Percentiles rank a stretch among this genome's conserved stretches.
Evolutionary conservation across 2,329 filamentous ascomycete species (phyloP).

Genomic region (Fusarium sp.): DNA sequence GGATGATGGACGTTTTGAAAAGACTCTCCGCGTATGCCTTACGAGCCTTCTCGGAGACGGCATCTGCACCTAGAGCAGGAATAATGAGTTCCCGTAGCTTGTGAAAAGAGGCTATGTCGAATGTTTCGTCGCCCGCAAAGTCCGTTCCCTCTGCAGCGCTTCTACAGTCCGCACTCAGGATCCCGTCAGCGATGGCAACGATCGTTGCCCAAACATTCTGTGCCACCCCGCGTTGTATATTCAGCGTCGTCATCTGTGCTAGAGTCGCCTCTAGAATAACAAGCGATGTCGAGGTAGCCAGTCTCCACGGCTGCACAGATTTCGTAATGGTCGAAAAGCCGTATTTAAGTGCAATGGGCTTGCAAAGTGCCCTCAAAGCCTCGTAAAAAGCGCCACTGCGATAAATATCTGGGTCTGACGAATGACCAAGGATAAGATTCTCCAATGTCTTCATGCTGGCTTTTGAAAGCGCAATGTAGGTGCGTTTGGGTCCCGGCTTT

Average conservation of each 20-base stretch:
- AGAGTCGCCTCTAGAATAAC: slow-evolving; percentile 78
- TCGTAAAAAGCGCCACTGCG: slow-evolving; percentile 75
- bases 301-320: slow-evolving; percentile 82
- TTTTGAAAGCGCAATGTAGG: slow-evolving; percentile 92
- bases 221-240: slow-evolving; percentile 62
- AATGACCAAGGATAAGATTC: slow-evolving; percentile 71
- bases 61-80: slow-evolving; percentile 77
- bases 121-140: slow-evolving; percentile 80
- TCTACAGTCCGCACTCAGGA: slow-evolving; percentile 76
- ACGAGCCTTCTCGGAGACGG: slow-evolving; percentile 77
- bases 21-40: slow-evolving; percentile 81
- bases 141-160: slow-evolving; percentile 61
- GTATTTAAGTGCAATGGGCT: slow-evolving; percentile 86
- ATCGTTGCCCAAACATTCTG: slow-evolving; percentile 80
- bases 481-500: slow-evolving; percentile 70
- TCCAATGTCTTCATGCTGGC: slow-evolving; percentile 81
- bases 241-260: slow-evolving; percentile 68
- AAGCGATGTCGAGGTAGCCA: slow-evolving; percentile 81
- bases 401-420: slow-evolving; percentile 78
- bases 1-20: slow-evolving; percentile 87
- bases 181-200: slow-evolving; percentile 76
- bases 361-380: slow-evolving; percentile 77
- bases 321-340: slow-evolving; percentile 81
- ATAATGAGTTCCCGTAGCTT: slow-evolving; percentile 81
- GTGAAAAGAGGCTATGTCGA: slow-evolving; percentile 84